These are phyloP conservation scores for Leccinum longicurvipes DNA, from an alignment of 768 basidiomycete genomes.

Conservation along the genomic window DNA sequence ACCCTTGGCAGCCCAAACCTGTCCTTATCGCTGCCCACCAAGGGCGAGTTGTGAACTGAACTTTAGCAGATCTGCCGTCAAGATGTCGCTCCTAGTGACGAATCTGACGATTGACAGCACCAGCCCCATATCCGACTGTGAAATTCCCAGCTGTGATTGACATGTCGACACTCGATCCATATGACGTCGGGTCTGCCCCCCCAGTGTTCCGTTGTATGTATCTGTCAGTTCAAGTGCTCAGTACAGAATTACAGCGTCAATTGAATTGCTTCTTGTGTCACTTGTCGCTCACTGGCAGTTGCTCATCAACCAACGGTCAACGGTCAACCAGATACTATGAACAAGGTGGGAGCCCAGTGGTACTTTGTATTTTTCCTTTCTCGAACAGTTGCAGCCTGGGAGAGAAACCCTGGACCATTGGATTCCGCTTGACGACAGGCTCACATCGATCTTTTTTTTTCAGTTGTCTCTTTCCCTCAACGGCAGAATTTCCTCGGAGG, in stretches of 20 bases:
- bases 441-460: background rate
- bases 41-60: conserved; percentile 1
- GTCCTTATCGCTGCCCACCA: background rate
- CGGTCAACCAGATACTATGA: background rate
- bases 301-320: background rate
- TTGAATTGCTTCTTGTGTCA: too few relatives aligned
- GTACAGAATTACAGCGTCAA: background rate
- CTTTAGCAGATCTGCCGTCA: background rate
- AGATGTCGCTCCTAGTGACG: background rate
- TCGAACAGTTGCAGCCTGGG: background rate
- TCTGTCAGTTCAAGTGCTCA: background rate
- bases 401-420: background rate
- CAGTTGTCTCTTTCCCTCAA: background rate
- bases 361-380: background rate
- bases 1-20: background rate
- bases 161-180: background rate
- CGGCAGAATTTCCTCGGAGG: background rate
- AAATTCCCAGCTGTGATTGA: conserved; percentile 8
- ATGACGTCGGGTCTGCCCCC: background rate
- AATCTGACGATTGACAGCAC: background rate
- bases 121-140: conserved; percentile 1
- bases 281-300: background rate
- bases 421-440: background rate
- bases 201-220: background rate
- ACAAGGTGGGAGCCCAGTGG: background rate